Percentiles rank a stretch among this genome's conserved stretches.
Evolutionary conservation across 148 eudicot species (phyloP).

Genomic region (Salicornia ramosissima): DNA sequence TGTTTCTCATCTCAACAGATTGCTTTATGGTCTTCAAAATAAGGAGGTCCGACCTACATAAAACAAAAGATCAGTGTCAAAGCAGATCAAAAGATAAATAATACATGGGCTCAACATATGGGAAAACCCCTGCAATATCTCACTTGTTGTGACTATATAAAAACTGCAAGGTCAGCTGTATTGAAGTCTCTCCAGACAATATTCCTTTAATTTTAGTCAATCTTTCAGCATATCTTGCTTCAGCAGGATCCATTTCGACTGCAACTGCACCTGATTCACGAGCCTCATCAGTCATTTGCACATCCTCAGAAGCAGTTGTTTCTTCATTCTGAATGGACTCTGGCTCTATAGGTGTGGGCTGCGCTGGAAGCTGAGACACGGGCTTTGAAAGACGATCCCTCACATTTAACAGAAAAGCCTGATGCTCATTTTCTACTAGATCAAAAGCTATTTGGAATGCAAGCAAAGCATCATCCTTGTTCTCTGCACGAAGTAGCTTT

Average conservation of each 20-base stretch:
- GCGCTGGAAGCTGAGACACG: slow-evolving; percentile 38
- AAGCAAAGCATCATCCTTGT: slow-evolving; percentile 72
- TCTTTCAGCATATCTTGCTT: slow-evolving; percentile 67
- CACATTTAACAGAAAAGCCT: slow-evolving; percentile 82
- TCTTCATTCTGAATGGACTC: slow-evolving; percentile 45
- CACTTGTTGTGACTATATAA: slow-evolving; percentile 91
- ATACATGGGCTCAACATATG: neutral
- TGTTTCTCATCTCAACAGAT: slow-evolving; percentile 96
- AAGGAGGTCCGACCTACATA: slow-evolving; percentile 85
- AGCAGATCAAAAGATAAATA: neutral
- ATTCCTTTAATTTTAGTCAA: slow-evolving; percentile 69
- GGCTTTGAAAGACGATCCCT: slow-evolving; percentile 60
- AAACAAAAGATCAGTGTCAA: slow-evolving; percentile 8
- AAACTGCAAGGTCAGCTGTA: slow-evolving; percentile 85
- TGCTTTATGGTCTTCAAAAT: slow-evolving; percentile 96
- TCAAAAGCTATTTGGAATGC: slow-evolving; percentile 93
- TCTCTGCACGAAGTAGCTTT: slow-evolving; percentile 68
- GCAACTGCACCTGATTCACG: slow-evolving; percentile 26
- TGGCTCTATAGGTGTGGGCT: slow-evolving; percentile 39
- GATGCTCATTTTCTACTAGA: slow-evolving; percentile 97
- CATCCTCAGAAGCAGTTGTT: slow-evolving; percentile 56
- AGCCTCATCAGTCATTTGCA: slow-evolving; percentile 65
- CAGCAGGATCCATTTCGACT: slow-evolving; percentile 56
- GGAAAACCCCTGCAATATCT: slow-evolving; percentile 18
- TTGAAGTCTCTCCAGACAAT: slow-evolving; percentile 94